These are phyloP conservation scores for Xylariaceae sp. DNA, from an alignment of 2,329 filamentous ascomycete species.

Conservation along the genomic window DNA sequence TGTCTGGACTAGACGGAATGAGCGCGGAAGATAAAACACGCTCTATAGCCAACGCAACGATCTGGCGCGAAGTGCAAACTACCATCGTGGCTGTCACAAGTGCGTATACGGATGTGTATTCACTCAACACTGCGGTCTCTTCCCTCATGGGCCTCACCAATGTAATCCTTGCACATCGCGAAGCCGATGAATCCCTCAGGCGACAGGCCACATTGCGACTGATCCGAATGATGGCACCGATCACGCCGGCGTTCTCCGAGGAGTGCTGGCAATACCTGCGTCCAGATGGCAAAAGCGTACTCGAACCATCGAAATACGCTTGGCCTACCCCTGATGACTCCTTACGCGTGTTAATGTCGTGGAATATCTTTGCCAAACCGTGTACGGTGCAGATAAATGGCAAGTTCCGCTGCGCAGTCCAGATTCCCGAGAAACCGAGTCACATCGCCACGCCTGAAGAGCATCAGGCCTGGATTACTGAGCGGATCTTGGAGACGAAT, in stretches of 20 bases:
- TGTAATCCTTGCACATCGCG: conserved; percentile 45
- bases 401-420: conserved; percentile 65
- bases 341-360: conserved; percentile 43
- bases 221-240: conserved; percentile 70
- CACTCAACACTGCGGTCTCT: conserved; percentile 78
- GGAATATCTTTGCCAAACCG: conserved; percentile 34
- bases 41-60: conserved; percentile 42
- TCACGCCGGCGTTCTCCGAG: conserved; percentile 75
- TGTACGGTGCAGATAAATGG: conserved; percentile 78
- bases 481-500: conserved; percentile 55
- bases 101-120: conserved; percentile 67
- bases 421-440: conserved; percentile 51
- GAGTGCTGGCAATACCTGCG: conserved; percentile 69
- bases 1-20: conserved; percentile 26
- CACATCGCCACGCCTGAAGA: conserved; percentile 28
- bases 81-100: conserved; percentile 63
- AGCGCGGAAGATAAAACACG: conserved; percentile 18
- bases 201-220: conserved; percentile 51
- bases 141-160: conserved; percentile 82
- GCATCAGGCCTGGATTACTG: conserved; percentile 57
- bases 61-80: conserved; percentile 64
- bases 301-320: conserved; percentile 32
- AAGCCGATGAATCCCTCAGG: conserved; percentile 39
- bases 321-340: conserved; percentile 59
- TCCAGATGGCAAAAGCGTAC: conserved; percentile 35